Evolutionary conservation across 768 basidiomycete species (phyloP), one percentile per base, ranked within the genome.

Genomic region (Suillus fuscotomentosus): DNA sequence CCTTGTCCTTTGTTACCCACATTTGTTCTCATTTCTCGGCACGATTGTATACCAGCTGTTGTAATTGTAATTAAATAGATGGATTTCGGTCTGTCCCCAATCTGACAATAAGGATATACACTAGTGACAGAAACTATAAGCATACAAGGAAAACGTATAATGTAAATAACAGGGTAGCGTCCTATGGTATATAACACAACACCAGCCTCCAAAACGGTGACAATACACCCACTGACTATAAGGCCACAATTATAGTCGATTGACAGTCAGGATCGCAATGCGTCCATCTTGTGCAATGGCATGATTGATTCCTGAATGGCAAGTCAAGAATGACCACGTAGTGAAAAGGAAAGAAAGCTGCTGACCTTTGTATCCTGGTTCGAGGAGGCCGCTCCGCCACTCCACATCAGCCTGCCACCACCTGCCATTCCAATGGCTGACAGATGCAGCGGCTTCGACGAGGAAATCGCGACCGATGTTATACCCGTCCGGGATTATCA

Each of bases 401-500:
- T 91, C 88, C 2, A 95, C 84, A 3, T 89, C 84, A 3, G 92
- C 91, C 69, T 81, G 79, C 93, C 93, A 95, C 80, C 83, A 86
- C 63, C 83, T 81, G 5, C 86, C 83, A 41, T 84, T 83, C 84
- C 87, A 90, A 22, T 80, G 78, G 45, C 84, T 82, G 24, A 88
- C 89, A 3, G 80, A 75, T 17, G 84, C 69, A 11, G 94, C 93
- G 9, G 79, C 84, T 50, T 84, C 79, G 20, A 95, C 91, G 60
- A 95, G 77, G 79, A 84, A 87, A 77, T 95, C 89, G 11, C 94
- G 86, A 10, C 94, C 94, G 65, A 84, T 75, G 70, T 95, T 94
- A 72, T 94, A 95, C 1, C 94, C 94, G 66, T 95, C 77, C 5
- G 85, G 84, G 13, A 86, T 82, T 61, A 95, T 94, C 72, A 81